Conservation (phyloP, 78 protist genomes). For the Anaeramoeba ignava region DNA sequence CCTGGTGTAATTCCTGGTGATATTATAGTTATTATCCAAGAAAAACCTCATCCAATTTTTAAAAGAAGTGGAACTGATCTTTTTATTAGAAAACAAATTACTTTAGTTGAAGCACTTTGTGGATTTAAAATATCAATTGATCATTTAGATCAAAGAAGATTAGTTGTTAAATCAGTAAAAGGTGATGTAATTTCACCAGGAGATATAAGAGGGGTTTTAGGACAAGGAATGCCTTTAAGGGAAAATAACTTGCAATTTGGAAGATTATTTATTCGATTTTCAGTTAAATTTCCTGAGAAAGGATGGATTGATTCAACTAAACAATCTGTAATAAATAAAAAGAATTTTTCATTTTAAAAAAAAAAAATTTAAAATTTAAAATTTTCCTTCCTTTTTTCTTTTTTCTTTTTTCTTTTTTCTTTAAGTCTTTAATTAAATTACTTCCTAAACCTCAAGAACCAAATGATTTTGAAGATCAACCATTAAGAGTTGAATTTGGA, state of each 20-base stretch:
- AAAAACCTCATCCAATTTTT: slow-evolving; percentile 70
- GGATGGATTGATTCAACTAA: too few relatives aligned
- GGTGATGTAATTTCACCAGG: slow-evolving; percentile 66
- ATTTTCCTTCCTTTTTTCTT: too few relatives aligned
- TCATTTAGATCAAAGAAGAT: slow-evolving; percentile 74
- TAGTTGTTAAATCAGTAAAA: slow-evolving; percentile 40
- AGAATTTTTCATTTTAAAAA: too few relatives aligned
- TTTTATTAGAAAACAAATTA: slow-evolving; percentile 47
- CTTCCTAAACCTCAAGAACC: too few relatives aligned
- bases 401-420: too few relatives aligned
- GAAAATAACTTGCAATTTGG: slow-evolving; percentile 72
- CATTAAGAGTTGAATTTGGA: too few relatives aligned
- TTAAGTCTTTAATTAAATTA: too few relatives aligned
- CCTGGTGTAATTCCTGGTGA: slow-evolving; percentile 84
- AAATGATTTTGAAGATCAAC: too few relatives aligned
- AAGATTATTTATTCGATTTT: slow-evolving; percentile 46
- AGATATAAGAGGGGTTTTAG: slow-evolving; percentile 51
- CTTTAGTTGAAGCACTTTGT: slow-evolving; percentile 74
- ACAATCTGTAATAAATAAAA: too few relatives aligned
- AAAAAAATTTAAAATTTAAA: too few relatives aligned
- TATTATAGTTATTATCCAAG: slow-evolving; percentile 66
- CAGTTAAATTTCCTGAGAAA: slow-evolving; percentile 61
- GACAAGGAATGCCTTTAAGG: slow-evolving; percentile 91
- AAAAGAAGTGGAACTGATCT: slow-evolving; percentile 72
- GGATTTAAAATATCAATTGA: slow-evolving; percentile 63